A percentile compares a stretch with the other conserved stretches of the same genome.
phyloP scores from a whole-genome alignment of 2,329 filamentous ascomycete genomes.

The Phialophora verrucosa region DNA sequence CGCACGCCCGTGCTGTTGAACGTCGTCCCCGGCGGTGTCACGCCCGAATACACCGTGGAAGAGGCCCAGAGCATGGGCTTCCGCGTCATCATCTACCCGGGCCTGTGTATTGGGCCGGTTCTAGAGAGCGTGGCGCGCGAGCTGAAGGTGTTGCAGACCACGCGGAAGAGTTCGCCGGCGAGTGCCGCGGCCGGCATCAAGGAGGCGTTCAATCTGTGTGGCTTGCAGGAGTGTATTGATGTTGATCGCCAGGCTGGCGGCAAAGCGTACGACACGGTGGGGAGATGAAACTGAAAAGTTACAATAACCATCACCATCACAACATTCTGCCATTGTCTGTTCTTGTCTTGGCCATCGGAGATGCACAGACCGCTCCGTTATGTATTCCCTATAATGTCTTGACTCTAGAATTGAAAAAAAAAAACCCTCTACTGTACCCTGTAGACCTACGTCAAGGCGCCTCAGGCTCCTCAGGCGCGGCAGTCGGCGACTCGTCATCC shows the following conservation, averaged over 20 bases:
- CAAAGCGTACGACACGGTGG: slow-evolving; percentile 32
- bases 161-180: slow-evolving; percentile 43
- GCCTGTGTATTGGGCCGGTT: slow-evolving; percentile 48
- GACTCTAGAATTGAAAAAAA: too few relatives aligned
- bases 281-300: background rate
- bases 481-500: background rate
- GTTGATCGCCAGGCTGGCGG: slow-evolving; percentile 50
- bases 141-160: slow-evolving; percentile 46
- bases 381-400: too few relatives aligned
- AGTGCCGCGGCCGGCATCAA: slow-evolving; percentile 44
- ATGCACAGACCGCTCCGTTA: too few relatives aligned
- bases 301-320: too few relatives aligned
- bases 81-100: slow-evolving; percentile 51
- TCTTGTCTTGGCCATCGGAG: too few relatives aligned
- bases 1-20: slow-evolving; percentile 52
- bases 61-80: slow-evolving; percentile 51
- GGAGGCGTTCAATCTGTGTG: slow-evolving; percentile 52
- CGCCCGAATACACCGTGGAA: slow-evolving; percentile 47
- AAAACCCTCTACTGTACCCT: too few relatives aligned
- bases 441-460: too few relatives aligned
- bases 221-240: slow-evolving; percentile 49
- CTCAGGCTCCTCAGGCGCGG: background rate
- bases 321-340: too few relatives aligned
- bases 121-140: slow-evolving; percentile 46
- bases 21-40: slow-evolving; percentile 53